phyloP scores from a whole-genome alignment of 805 yeast species.

The Wickerhamiella slavikovae region DNA sequence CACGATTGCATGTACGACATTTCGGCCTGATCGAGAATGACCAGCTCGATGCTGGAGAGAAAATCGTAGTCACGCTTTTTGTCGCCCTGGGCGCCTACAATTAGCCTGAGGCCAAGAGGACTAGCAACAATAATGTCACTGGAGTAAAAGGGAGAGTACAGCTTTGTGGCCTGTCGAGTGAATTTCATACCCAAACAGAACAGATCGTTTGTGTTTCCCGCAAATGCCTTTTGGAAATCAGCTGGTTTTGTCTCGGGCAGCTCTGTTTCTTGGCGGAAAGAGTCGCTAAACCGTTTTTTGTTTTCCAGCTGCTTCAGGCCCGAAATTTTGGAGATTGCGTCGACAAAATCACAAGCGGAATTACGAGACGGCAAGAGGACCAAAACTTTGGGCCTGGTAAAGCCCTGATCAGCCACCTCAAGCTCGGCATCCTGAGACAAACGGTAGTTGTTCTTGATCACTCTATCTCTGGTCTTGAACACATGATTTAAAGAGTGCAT shows the following conservation, averaged over 20 bases:
- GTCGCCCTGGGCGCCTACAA: slow-evolving; percentile 41
- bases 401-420: slow-evolving; percentile 69
- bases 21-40: slow-evolving; percentile 65
- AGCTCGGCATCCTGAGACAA: slow-evolving; percentile 19
- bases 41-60: slow-evolving; percentile 68
- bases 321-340: slow-evolving; percentile 36
- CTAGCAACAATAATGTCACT: slow-evolving; percentile 81
- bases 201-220: slow-evolving; percentile 81
- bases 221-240: slow-evolving; percentile 60
- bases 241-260: slow-evolving; percentile 46
- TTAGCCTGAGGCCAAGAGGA: slow-evolving; percentile 70
- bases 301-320: slow-evolving; percentile 66
- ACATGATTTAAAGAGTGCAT: slow-evolving; percentile 69
- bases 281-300: slow-evolving; percentile 48
- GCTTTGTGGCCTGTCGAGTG: slow-evolving; percentile 68
- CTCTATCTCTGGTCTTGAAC: slow-evolving; percentile 67
- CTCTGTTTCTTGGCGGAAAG: slow-evolving; percentile 36
- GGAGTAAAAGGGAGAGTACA: slow-evolving; percentile 64
- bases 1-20: slow-evolving; percentile 83
- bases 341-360: slow-evolving; percentile 48
- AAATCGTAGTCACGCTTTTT: slow-evolving; percentile 54
- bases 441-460: slow-evolving; percentile 54
- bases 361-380: slow-evolving; percentile 71
- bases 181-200: slow-evolving; percentile 81
- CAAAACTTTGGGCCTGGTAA: slow-evolving; percentile 77